phyloP scores from a whole-genome alignment of 1,284 basidiomycete genomes.

The Erythrobasidium hasegawianum region DNA sequence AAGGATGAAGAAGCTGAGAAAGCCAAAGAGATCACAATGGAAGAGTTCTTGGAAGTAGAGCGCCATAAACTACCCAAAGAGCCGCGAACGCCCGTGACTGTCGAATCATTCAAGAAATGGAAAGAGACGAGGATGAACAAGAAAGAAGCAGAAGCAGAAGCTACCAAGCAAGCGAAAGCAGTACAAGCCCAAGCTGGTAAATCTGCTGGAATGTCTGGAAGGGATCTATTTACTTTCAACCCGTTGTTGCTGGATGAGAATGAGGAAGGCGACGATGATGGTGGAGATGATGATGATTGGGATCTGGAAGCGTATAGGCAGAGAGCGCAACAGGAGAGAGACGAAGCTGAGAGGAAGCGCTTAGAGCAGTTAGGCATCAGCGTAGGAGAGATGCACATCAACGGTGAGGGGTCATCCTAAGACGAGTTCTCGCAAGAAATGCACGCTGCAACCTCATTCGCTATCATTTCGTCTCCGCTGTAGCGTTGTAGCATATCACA shows the following conservation, averaged over 20 bases:
- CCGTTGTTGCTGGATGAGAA: slow-evolving; percentile 89
- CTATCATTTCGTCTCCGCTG: no score
- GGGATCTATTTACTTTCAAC: slow-evolving; percentile 76
- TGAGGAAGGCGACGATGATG: slow-evolving; percentile 52
- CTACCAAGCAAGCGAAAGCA: slow-evolving; percentile 77
- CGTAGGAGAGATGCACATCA: slow-evolving; percentile 16
- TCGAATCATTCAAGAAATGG: slow-evolving; percentile 88
- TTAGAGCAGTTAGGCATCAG: slow-evolving; percentile 27
- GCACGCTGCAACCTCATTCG: no score
- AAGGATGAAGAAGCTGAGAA: slow-evolving; percentile 62
- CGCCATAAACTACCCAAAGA: slow-evolving; percentile 81
- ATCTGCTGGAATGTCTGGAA: slow-evolving; percentile 86
- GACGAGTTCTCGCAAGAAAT: no score
- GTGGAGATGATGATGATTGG: slow-evolving; percentile 61
- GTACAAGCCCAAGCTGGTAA: slow-evolving; percentile 82
- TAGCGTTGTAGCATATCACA: no score
- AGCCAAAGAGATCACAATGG: slow-evolving; percentile 82
- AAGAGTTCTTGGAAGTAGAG: slow-evolving; percentile 98
- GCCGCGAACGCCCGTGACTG: slow-evolving; percentile 93
- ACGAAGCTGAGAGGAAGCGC: slow-evolving; percentile 38
- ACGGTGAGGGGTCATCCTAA: neutral
- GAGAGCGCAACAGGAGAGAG: slow-evolving; percentile 59
- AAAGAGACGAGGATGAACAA: slow-evolving; percentile 89
- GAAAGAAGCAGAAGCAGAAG: slow-evolving; percentile 82
- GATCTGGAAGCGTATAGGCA: slow-evolving; percentile 63